These are phyloP conservation scores for Coccomyxa sp. DNA, from an alignment of 139 green algal species.

Conservation along the genomic window DNA sequence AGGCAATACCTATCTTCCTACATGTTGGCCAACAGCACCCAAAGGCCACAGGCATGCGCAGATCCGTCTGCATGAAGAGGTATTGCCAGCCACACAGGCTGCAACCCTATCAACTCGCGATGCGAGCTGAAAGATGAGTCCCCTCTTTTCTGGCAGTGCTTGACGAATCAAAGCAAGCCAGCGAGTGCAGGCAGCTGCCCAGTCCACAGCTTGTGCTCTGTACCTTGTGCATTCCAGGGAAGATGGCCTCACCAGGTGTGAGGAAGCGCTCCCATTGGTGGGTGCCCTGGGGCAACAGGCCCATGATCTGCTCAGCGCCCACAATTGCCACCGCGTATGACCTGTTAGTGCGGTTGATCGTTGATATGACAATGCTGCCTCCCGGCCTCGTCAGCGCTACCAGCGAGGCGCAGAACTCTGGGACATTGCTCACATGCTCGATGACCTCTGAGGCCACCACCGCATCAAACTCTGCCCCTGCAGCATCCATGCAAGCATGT, in stretches of 20 bases:
- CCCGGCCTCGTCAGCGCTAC: constrained; percentile 16
- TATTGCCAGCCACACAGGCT: neutral
- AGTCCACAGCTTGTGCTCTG: neutral
- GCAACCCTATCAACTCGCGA: neutral
- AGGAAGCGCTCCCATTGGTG: constrained; percentile 89
- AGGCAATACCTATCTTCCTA: constrained; percentile 1
- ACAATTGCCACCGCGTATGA: constrained; percentile 80
- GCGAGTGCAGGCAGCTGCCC: neutral
- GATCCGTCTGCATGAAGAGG: neutral
- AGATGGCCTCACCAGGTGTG: constrained; percentile 52
- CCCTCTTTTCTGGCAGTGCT: neutral
- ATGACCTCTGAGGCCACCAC: constrained; percentile 72
- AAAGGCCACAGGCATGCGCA: neutral
- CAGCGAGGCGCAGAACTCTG: constrained; percentile 39
- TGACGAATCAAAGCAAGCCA: neutral
- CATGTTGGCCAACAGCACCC: neutral
- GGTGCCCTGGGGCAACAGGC: constrained; percentile 66
- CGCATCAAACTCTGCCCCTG: constrained; percentile 41
- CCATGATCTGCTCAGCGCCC: constrained; percentile 74
- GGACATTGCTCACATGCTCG: constrained; percentile 54
- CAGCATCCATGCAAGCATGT: neutral
- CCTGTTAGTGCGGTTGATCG: constrained; percentile 79
- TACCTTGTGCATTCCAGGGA: neutral
- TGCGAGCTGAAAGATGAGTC: neutral
- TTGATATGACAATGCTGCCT: constrained; percentile 73